Conservation (phyloP, 257 asterid species). For the Eustoma russellianum region DNA sequence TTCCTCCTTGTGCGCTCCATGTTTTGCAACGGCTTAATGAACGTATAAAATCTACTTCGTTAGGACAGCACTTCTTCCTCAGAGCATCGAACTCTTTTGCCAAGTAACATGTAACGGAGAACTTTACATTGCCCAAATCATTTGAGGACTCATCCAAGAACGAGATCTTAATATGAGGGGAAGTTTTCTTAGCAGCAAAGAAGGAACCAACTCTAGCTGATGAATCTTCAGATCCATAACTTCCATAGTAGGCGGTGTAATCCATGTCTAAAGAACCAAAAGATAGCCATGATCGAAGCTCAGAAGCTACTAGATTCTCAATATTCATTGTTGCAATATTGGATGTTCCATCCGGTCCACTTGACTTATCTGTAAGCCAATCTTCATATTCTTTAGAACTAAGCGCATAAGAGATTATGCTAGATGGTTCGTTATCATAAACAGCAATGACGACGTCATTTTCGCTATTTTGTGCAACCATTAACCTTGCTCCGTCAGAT, state of each 20-base stretch:
- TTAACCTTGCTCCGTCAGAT: constrained; percentile 78
- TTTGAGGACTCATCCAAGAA: constrained; percentile 50
- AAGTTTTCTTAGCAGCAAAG: constrained; percentile 36
- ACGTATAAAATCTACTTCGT: constrained; percentile 54
- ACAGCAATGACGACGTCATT: constrained; percentile 44
- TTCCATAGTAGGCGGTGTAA: constrained; percentile 41
- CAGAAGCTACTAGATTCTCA: constrained; percentile 34
- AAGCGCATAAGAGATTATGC: constrained; percentile 74
- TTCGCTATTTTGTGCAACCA: constrained; percentile 40
- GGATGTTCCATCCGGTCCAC: constrained; percentile 23
- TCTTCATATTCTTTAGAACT: constrained; percentile 56
- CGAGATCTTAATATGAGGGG: constrained; percentile 67
- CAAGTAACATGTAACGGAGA: constrained; percentile 70
- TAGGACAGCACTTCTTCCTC: constrained; percentile 67
- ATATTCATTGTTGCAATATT: constrained; percentile 27
- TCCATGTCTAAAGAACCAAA: constrained; percentile 57
- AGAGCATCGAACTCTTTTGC: constrained; percentile 79
- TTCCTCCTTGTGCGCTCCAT: constrained; percentile 97
- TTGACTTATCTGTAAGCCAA: constrained; percentile 36
- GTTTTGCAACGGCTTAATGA: constrained; percentile 77
- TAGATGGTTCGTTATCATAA: constrained; percentile 82
- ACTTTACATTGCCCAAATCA: constrained; percentile 48
- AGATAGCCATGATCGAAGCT: constrained; percentile 59
- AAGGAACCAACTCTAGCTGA: constrained; percentile 28
- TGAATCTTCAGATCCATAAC: constrained; percentile 46